Conservation (phyloP, 129 eudicot species). For the Silybum marianum region DNA sequence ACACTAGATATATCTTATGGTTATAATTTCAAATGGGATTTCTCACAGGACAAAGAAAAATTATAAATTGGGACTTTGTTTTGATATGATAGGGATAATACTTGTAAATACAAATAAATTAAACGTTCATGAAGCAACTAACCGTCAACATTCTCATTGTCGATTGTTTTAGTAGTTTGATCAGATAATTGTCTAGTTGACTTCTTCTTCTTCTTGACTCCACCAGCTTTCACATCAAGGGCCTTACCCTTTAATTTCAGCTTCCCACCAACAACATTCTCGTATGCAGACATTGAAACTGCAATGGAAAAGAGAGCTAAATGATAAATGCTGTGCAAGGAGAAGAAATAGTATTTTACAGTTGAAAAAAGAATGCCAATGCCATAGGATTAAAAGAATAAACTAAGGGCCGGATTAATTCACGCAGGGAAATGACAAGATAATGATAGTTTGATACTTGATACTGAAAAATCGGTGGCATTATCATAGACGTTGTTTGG, state of each 20-base stretch:
- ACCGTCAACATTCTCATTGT: neutral
- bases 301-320: neutral
- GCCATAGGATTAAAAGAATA: neutral
- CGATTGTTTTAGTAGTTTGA: neutral
- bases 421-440: neutral
- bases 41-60: neutral
- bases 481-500: too few species aligned
- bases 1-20: neutral
- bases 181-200: conserved; percentile 28
- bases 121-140: neutral
- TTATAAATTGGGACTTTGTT: conserved; percentile 5
- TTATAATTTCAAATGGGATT: neutral
- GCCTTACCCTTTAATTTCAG: conserved; percentile 82
- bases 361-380: neutral
- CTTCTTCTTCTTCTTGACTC: conserved; percentile 73
- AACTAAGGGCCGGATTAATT: neutral
- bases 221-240: conserved; percentile 74
- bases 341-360: neutral
- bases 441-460: neutral
- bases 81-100: neutral
- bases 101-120: neutral
- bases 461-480: neutral
- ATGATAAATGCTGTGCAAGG: neutral
- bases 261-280: conserved; percentile 71
- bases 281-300: conserved; percentile 58